Base-by-base conservation (phyloP, 2,329 filamentous ascomycete species). In the Juglanconis sp. region DNA sequence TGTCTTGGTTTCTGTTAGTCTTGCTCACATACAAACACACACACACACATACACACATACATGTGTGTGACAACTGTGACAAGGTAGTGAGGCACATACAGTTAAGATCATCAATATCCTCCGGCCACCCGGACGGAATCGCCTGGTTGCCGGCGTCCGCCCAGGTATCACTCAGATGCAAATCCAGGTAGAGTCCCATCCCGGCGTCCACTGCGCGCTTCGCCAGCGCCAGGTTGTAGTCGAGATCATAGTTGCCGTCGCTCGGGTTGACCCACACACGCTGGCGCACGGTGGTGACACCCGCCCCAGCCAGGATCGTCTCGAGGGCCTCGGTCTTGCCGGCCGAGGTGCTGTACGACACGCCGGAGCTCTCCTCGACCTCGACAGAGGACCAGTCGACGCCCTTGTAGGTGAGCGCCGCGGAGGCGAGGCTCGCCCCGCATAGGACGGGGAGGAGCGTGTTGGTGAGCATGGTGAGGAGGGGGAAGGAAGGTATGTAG, bases 161-260 rank as follows among this genome's bases (percentile, higher is more conserved):
- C 88, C 87, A 91, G 1, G 83, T 88, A 72, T 90, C 87, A 70
- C 82, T 86, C 66, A 84, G 85, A 71, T 90, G 86, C 63, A 91
- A 74, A 65, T 89, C 84, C 17, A 90, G 74, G 66, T 82, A 83
- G 42, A 89, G 76, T 2, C 76, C 77, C 56, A 91, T 70, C 0
- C 87, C 88, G 1, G 81, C 85, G 2, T 83, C 82, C 65, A 85
- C 80, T 3, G 87, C 86, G 54, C 88, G 80, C 69, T 82, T 81
- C 3, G 86, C 88, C n/a, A 91, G 78, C 57, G 82, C 74, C 63
- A 92, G 69, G 69, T 90, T 91, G 73, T 91, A 91, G 61, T 83
- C 83, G 47, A 91, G 77, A 71, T 88, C 82, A 71, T 91, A 91
- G 65, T 81, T 79, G 50, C 87, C 86, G 65, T 84, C 80, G 10